These are phyloP conservation scores for Helenozyma rhizophorensis DNA, from an alignment of 805 yeast species.

Conservation along the genomic window DNA sequence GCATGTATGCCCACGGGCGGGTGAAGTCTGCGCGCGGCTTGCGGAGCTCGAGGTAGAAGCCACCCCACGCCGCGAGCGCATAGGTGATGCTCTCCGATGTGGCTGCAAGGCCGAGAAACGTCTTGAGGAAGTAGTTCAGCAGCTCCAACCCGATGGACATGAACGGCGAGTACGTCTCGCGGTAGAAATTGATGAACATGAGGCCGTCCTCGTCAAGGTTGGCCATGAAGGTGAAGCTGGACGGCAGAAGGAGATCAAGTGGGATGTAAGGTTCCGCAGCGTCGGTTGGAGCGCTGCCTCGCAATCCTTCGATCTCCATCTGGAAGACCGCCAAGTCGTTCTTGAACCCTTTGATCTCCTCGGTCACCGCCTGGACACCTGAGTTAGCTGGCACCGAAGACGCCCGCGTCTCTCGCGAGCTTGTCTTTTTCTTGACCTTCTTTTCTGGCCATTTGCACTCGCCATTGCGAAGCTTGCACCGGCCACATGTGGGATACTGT, in stretches of 20 bases:
- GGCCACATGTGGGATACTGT: conserved; percentile 10
- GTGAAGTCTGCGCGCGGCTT: conserved; percentile 13
- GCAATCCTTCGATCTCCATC: conserved; percentile 10
- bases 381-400: too few relatives aligned
- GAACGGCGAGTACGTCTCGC: conserved; percentile 14
- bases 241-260: conserved; percentile 2
- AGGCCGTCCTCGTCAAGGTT: conserved; percentile 16
- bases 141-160: conserved; percentile 14
- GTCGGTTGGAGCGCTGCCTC: neutral
- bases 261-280: conserved; percentile 1
- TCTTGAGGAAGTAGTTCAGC: conserved; percentile 18
- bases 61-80: conserved; percentile 20
- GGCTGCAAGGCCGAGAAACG: conserved; percentile 15
- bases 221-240: conserved; percentile 5
- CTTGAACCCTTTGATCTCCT: conserved; percentile 11
- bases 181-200: conserved; percentile 14
- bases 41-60: conserved; percentile 14
- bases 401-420: too few relatives aligned
- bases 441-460: conserved; percentile 10
- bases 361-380: conserved; percentile 5
- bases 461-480: conserved; percentile 5
- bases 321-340: conserved; percentile 14
- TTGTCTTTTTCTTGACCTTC: neutral
- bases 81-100: conserved; percentile 14
- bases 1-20: conserved; percentile 18